Percentiles rank a stretch among this genome's conserved stretches.
phyloP scores from a whole-genome alignment of 768 basidiomycete species.

The Naematelia encephala region DNA sequence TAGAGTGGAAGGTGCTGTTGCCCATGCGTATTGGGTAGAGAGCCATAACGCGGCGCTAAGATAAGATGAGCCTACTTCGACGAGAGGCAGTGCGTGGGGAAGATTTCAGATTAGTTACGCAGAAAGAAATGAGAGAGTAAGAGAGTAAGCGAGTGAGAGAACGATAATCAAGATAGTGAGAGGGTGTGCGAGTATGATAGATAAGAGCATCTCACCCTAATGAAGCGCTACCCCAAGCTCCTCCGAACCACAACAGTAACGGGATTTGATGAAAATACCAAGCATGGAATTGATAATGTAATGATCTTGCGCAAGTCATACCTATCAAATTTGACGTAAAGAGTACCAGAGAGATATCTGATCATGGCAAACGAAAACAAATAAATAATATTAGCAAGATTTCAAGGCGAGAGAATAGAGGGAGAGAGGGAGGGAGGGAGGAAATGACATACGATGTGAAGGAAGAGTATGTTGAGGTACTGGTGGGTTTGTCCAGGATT shows the following conservation, averaged over 20 bases:
- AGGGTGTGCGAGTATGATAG: too few species aligned
- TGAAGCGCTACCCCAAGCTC: slow-evolving; percentile 60
- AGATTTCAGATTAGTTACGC: slow-evolving; percentile 5
- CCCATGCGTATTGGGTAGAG: slow-evolving; percentile 80
- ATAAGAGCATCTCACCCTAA: slow-evolving; percentile 11
- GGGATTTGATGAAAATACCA: slow-evolving; percentile 95
- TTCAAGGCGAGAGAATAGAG: background rate
- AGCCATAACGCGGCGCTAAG: slow-evolving; percentile 61
- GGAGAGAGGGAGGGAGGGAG: background rate
- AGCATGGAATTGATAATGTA: slow-evolving; percentile 97
- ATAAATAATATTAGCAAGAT: too few species aligned
- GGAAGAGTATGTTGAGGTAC: background rate
- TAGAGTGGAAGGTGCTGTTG: slow-evolving; percentile 74
- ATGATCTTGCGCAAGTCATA: slow-evolving; percentile 82
- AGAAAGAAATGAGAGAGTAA: too few species aligned
- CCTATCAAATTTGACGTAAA: slow-evolving; percentile 92
- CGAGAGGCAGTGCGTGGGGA: slow-evolving; percentile 5
- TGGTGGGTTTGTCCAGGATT: slow-evolving; percentile 14
- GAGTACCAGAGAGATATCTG: slow-evolving; percentile 74
- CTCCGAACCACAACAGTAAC: slow-evolving; percentile 64
- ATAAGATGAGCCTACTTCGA: slow-evolving; percentile 9
- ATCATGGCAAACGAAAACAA: too few species aligned
- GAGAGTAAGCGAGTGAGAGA: too few species aligned
- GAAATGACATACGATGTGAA: background rate
- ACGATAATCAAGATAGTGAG: too few species aligned